Conservation (phyloP, 805 yeast genomes). For the Naumovozyma dairenensis region DNA sequence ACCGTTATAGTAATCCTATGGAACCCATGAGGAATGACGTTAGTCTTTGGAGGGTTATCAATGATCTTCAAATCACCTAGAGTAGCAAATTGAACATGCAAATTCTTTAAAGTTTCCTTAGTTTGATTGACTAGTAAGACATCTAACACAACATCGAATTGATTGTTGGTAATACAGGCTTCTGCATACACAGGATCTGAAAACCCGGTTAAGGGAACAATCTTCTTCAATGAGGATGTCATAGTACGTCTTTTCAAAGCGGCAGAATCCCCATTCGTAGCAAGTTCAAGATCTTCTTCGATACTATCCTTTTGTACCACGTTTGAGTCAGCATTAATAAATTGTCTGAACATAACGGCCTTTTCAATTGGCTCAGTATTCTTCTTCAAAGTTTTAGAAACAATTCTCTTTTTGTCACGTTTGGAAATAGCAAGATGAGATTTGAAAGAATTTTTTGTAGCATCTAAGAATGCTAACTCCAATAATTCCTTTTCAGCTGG, state of each 20-base stretch:
- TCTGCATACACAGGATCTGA: slow-evolving; percentile 98
- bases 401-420: slow-evolving; percentile 43
- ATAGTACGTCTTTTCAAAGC: slow-evolving; percentile 46
- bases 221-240: slow-evolving; percentile 74
- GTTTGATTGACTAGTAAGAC: slow-evolving; percentile 94
- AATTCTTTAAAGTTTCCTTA: slow-evolving; percentile 75
- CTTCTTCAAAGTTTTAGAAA: slow-evolving; percentile 48
- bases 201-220: slow-evolving; percentile 93
- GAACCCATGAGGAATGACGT: slow-evolving; percentile 96
- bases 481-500: slow-evolving; percentile 33
- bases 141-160: slow-evolving; percentile 90
- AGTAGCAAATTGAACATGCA: slow-evolving; percentile 91
- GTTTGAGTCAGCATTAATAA: slow-evolving; percentile 38
- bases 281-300: slow-evolving; percentile 52
- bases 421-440: slow-evolving; percentile 56
- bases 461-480: slow-evolving; percentile 71
- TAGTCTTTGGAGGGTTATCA: slow-evolving; percentile 81
- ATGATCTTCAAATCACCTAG: slow-evolving; percentile 92
- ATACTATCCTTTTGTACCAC: slow-evolving; percentile 34
- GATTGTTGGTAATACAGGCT: slow-evolving; percentile 92
- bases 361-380: slow-evolving; percentile 73
- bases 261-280: slow-evolving; percentile 33
- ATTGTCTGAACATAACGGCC: slow-evolving; percentile 68
- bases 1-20: slow-evolving; percentile 80
- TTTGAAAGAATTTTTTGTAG: slow-evolving; percentile 77